These are phyloP conservation scores for Hymenoscyphus infarciens DNA, from an alignment of 2,329 filamentous ascomycete genomes.

Conservation along the genomic window DNA sequence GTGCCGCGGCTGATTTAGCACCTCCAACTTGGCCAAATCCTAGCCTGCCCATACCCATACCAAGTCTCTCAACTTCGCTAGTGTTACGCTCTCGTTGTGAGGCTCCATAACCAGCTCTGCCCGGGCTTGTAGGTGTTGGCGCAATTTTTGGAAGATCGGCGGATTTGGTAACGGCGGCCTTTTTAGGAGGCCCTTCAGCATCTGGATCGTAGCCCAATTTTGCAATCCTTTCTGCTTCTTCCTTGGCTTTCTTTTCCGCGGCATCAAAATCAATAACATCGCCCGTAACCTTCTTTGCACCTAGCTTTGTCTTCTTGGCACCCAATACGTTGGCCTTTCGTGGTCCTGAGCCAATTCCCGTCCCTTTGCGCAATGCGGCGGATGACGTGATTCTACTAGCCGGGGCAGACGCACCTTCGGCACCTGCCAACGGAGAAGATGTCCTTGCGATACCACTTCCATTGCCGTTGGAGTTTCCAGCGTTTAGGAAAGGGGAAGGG, in stretches of 20 bases:
- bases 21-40: slow-evolving; percentile 35
- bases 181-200: slow-evolving; percentile 61
- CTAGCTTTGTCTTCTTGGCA: slow-evolving; percentile 82
- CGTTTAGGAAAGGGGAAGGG: slow-evolving; percentile 84
- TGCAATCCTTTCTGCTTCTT: slow-evolving; percentile 92
- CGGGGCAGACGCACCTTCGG: slow-evolving; percentile 49
- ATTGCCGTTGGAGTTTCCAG: slow-evolving; percentile 56
- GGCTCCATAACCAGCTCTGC: slow-evolving; percentile 57
- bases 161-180: slow-evolving; percentile 32
- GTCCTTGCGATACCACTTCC: slow-evolving; percentile 73
- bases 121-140: slow-evolving; percentile 72
- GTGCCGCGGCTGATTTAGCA: slow-evolving; percentile 37
- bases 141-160: slow-evolving; percentile 57
- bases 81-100: slow-evolving; percentile 59
- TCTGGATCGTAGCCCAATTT: slow-evolving; percentile 95
- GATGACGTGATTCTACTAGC: slow-evolving; percentile 73
- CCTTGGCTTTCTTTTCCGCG: slow-evolving; percentile 93
- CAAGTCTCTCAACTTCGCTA: slow-evolving; percentile 81
- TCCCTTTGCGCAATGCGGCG: slow-evolving; percentile 74
- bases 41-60: slow-evolving; percentile 51
- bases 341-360: slow-evolving; percentile 56
- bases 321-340: slow-evolving; percentile 84
- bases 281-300: slow-evolving; percentile 82
- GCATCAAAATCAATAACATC: slow-evolving; percentile 94
- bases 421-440: slow-evolving; percentile 73